These are phyloP conservation scores for Euphorbia tirucalli DNA, from an alignment of 345 rosid genomes.

Conservation along the genomic window DNA sequence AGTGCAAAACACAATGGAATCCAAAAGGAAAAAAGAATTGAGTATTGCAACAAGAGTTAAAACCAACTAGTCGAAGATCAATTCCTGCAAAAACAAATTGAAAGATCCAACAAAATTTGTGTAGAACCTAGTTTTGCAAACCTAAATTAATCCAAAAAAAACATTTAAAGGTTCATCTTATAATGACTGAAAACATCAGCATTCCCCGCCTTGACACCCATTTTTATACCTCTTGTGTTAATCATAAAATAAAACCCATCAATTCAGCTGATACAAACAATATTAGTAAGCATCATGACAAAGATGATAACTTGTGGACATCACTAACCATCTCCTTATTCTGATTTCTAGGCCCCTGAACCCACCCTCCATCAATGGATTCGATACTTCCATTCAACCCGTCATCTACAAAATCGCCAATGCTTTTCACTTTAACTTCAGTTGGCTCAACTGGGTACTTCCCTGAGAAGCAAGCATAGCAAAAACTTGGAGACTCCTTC, in stretches of 20 bases:
- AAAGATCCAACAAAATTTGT: slow-evolving; percentile 23
- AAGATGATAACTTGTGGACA: slow-evolving; percentile 17
- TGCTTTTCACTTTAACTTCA: slow-evolving; percentile 72
- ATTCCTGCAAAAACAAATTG: slow-evolving; percentile 1
- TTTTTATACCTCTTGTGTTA: too few species aligned
- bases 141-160: slow-evolving; percentile 9
- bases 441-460: slow-evolving; percentile 76
- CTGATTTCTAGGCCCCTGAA: slow-evolving; percentile 38
- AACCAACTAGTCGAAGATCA: not conserved
- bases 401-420: slow-evolving; percentile 85
- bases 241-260: slow-evolving; percentile 9
- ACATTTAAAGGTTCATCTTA: not conserved
- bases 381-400: slow-evolving; percentile 71
- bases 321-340: slow-evolving; percentile 21
- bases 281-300: slow-evolving; percentile 1
- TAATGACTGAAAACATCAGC: slow-evolving; percentile 7
- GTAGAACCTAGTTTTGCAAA: not conserved
- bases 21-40: not conserved
- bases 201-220: too few species aligned
- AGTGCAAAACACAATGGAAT: not conserved
- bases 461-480: slow-evolving; percentile 95
- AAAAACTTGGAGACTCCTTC: slow-evolving; percentile 49
- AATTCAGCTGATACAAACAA: not conserved
- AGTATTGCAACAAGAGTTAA: not conserved
- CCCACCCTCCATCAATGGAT: slow-evolving; percentile 77